Base-by-base conservation (phyloP, 1,284 basidiomycete genomes). In the Omphalotus olearius region DNA sequence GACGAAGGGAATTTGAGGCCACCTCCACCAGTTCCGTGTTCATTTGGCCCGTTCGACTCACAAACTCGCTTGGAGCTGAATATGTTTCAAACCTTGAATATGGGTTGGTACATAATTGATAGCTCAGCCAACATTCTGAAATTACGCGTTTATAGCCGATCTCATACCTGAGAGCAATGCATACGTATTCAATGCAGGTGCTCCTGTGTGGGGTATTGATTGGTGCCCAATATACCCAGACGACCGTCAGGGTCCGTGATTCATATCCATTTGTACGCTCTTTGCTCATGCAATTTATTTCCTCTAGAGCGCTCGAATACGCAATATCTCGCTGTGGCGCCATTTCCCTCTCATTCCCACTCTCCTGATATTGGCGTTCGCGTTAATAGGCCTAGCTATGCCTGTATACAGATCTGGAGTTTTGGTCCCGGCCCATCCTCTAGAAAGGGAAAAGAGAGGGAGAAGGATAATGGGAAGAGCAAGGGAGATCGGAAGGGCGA, bases 251-350 rank as follows among this genome's bases (percentile, higher is more conserved):
- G 61, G 88, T 88, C 56, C 7, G 35, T 17, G 4, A 18, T 37
- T 49, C 2, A 11, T 13, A n/a, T n/a, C 13, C 18, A 23, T 13
- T 35, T 47, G 17, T 35, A 33, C 2, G 5, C 23, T 14, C 13
- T 48, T 14, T 44, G 41, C 11, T 10, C 23, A 26, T 46, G 16
- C 16, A 28, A 2, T 23, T 20, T 17, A 28, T 17, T 47, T 18
- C 30, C 16, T 17, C 9, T 23, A 42, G 45, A 30, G 35, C 26
- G 78, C 47, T 67, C 64, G 2, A 76, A 75, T 57, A 80, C 72
- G 42, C 87, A 94, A 60, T 93, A 91, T 62, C 71, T 97, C 9
- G 93, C 92, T 0, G 79, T 93, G n/a, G 83, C 83, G 0, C 86
- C 91, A 0, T 80, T 90, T 45, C 83, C 85, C 1, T 80, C 83